Evolutionary conservation across 345 rosid species (phyloP).

Genomic region (Euphorbia peplus): DNA sequence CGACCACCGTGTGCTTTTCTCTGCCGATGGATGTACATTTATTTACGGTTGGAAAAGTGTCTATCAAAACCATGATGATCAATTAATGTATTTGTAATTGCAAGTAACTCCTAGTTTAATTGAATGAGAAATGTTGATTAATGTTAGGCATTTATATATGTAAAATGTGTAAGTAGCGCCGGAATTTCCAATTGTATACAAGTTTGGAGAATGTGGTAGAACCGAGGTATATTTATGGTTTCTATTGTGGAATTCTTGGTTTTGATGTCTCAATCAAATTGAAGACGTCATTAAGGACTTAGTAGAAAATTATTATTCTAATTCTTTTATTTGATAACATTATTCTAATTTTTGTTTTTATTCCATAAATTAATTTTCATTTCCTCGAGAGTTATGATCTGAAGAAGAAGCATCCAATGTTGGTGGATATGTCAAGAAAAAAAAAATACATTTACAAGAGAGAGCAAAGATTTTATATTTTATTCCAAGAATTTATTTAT

Average conservation of each 20-base stretch:
- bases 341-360: not conserved
- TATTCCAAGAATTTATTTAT: not conserved
- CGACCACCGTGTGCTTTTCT: conserved; percentile 55
- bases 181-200: not conserved
- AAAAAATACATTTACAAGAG: not conserved
- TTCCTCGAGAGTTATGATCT: not conserved
- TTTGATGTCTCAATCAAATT: not conserved
- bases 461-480: not conserved
- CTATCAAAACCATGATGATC: not conserved
- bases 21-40: conserved; percentile 44
- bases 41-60: conserved; percentile 36
- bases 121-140: not conserved
- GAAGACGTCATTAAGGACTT: not conserved
- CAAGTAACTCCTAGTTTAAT: not conserved
- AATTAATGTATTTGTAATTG: not conserved
- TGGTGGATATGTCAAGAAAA: not conserved
- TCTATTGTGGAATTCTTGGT: not conserved
- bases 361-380: not conserved
- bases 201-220: not conserved
- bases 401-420: conserved; percentile 13
- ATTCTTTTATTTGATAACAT: too few species aligned
- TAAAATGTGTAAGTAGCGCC: too few species aligned
- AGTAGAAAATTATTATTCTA: too few species aligned
- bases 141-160: not conserved
- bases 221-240: not conserved